Percentiles rank a stretch among this genome's conserved stretches.
phyloP scores from a whole-genome alignment of 2,329 filamentous ascomycete genomes.

The Claviceps cyperi region DNA sequence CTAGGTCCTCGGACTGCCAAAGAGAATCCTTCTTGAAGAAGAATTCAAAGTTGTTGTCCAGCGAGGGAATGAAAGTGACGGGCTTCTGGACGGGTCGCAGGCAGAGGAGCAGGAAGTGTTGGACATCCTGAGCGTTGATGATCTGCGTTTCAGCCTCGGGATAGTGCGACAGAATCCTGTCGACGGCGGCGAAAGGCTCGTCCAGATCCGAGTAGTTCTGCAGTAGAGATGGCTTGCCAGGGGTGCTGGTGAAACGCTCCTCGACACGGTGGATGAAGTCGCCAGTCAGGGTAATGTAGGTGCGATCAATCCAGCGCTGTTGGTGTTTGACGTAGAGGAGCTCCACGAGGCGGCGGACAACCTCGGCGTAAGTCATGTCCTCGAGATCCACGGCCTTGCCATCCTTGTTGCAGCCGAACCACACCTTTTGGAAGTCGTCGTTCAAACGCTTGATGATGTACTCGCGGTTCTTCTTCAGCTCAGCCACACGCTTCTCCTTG shows the following conservation, averaged over 20 bases:
- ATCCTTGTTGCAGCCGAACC: slow-evolving; percentile 77
- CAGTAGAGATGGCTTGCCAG: slow-evolving; percentile 64
- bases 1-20: slow-evolving; percentile 96
- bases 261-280: slow-evolving; percentile 96
- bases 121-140: slow-evolving; percentile 95
- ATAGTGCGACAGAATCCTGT: slow-evolving; percentile 68
- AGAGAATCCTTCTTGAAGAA: slow-evolving; percentile 99
- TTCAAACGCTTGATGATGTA: slow-evolving; percentile 95
- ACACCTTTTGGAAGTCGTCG: slow-evolving; percentile 91
- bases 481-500: slow-evolving; percentile 80
- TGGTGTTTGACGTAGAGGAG: slow-evolving; percentile 87
- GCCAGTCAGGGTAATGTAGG: slow-evolving; percentile 68
- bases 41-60: slow-evolving; percentile 96
- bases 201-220: slow-evolving; percentile 84
- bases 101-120: slow-evolving; percentile 90
- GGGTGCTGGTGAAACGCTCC: slow-evolving; percentile 72
- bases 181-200: slow-evolving; percentile 62
- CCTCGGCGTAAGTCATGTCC: slow-evolving; percentile 89
- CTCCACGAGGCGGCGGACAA: slow-evolving; percentile 74
- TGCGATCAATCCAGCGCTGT: slow-evolving; percentile 79
- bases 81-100: slow-evolving; percentile 89
- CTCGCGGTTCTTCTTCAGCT: slow-evolving; percentile 75
- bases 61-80: slow-evolving; percentile 84
- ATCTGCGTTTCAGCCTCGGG: slow-evolving; percentile 79
- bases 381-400: slow-evolving; percentile 77